Evolutionary conservation across 306 rosid genomes (phyloP).

Genomic region (Carpinus viminea): DNA sequence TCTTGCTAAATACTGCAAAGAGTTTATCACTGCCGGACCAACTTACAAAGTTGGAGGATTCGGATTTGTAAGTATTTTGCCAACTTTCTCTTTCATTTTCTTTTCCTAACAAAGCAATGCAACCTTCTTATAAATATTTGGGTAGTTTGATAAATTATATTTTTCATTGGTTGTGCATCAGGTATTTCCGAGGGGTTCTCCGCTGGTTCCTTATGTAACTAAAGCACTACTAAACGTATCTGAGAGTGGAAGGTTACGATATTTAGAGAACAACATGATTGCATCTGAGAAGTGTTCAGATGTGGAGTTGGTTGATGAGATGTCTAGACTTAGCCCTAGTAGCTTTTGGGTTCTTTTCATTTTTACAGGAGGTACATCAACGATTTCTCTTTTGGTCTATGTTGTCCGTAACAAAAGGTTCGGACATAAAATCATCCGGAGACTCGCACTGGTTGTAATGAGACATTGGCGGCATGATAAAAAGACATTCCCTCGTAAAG

Average conservation of each 20-base stretch:
- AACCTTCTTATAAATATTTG: too few relatives aligned
- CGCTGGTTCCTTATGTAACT: conserved; percentile 27
- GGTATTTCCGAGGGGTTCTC: conserved; percentile 47
- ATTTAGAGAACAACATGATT: conserved; percentile 42
- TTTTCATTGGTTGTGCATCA: conserved; percentile 13
- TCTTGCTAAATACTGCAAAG: conserved; percentile 44
- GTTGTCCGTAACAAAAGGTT: neutral
- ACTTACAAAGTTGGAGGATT: conserved; percentile 47
- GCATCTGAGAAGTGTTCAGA: conserved; percentile 35
- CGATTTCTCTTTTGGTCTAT: conserved; percentile 40
- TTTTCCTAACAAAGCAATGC: neutral
- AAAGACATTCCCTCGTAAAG: conserved; percentile 28
- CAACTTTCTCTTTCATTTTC: neutral
- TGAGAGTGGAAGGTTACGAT: conserved; percentile 33
- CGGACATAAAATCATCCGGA: conserved; percentile 20
- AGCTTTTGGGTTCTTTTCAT: conserved; percentile 41
- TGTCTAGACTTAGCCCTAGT: conserved; percentile 41
- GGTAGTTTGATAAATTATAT: too few relatives aligned
- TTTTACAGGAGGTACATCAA: conserved; percentile 45
- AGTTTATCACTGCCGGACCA: conserved; percentile 39
- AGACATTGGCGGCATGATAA: conserved; percentile 25
- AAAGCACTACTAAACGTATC: conserved; percentile 36
- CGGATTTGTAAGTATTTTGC: conserved; percentile 35
- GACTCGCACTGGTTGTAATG: conserved; percentile 19
- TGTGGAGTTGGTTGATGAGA: conserved; percentile 1